Evolutionary conservation across 139 green algal species (phyloP).

Genomic region (Chlamydomonas incerta): DNA sequence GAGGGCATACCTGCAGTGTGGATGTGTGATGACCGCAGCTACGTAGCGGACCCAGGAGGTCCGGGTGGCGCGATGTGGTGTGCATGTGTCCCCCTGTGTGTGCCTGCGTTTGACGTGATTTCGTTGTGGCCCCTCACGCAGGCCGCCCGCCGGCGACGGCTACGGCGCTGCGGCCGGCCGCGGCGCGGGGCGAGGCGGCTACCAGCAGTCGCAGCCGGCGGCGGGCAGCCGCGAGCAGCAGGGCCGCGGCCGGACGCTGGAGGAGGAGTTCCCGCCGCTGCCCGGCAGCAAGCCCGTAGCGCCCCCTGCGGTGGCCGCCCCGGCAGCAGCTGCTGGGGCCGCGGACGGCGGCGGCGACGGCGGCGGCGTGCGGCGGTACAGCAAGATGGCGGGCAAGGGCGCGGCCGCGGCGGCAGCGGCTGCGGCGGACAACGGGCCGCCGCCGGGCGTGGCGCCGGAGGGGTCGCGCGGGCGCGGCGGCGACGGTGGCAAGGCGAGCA

Average conservation of each 20-base stretch:
- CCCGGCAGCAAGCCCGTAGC: neutral
- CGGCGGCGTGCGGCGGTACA: slow-evolving; percentile 4
- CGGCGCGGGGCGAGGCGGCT: neutral
- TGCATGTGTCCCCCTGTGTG: too few relatives aligned
- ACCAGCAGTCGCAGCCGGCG: neutral
- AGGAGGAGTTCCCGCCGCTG: slow-evolving; percentile 40
- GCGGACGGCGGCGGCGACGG: neutral
- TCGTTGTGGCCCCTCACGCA: neutral
- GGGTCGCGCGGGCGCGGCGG: neutral
- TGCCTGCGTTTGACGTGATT: too few relatives aligned
- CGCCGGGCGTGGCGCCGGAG: neutral
- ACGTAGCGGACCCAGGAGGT: too few relatives aligned
- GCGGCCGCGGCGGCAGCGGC: neutral
- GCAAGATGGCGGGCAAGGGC: slow-evolving; percentile 40
- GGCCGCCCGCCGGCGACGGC: neutral
- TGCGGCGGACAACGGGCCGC: neutral
- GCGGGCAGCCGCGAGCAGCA: neutral
- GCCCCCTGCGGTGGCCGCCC: neutral
- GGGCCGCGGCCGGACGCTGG: neutral
- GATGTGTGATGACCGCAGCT: too few relatives aligned
- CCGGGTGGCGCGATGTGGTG: too few relatives aligned
- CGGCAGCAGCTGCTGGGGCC: neutral
- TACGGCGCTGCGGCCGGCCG: neutral
- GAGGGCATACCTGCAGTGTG: too few relatives aligned
- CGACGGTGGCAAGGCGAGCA: neutral